Base-by-base conservation (phyloP, 371 early-diverging fungal species). In the Mortierella polycephala region DNA sequence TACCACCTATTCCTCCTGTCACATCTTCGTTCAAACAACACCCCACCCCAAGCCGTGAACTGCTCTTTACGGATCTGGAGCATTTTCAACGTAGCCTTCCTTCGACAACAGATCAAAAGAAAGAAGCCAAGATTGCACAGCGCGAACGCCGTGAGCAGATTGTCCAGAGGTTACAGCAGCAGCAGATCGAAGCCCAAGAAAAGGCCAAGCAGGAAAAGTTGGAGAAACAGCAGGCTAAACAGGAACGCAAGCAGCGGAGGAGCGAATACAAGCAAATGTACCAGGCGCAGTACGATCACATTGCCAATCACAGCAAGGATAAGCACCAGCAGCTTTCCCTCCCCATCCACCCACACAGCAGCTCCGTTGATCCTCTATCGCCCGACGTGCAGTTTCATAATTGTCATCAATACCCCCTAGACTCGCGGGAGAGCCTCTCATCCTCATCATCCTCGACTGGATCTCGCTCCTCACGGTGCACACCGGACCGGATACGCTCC, bases 91-190 rank as follows among this genome's bases (percentile, higher is more conserved):
- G 62, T 11, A 37, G 53, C 18, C 42, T 50, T 7, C 51, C 70
- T 7, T 37, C 63, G 0, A 14, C 47, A 7, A 12, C 46, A 4
- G 66, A 66, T 1, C 75, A 69, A 20, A 66, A 54, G 20, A 71
- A 68, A 42, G 77, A 76, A 39, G 72, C 60, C 57, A 52, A 41
- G 45, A 18, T 51, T 12, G 59, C 57, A 12, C 69, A 72, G 44
- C 73, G 71, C 7, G 65, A 77, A 39, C 58, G 79, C 23, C 72
- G 79, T 2, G 72, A 77, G 21, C 71, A 76, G 51, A 76, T 76
- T 53, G 60, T 71, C 4, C n/a, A 47, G 6, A 67, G 41, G 54
- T 62, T 71, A 2, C 77, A 71, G 39, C 77, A 67, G 30, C 69
- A 77, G 18, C 72, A 71, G 37, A 61, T 72, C 44, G 72, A 77